Evolutionary conservation across 768 basidiomycete species (phyloP).

Genomic region (Mycena vitilis): DNA sequence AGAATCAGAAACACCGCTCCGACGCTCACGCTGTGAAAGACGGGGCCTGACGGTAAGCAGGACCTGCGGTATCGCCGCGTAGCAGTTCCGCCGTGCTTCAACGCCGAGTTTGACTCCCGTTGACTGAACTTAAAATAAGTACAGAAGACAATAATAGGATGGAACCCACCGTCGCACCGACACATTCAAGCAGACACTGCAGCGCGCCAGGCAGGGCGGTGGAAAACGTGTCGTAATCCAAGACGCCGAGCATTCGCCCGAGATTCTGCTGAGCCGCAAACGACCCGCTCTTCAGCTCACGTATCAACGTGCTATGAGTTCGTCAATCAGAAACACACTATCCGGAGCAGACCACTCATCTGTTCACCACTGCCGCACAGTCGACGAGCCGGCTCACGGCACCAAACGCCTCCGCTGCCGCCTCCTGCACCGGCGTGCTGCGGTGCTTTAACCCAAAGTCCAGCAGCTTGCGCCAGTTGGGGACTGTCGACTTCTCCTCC

Average conservation of each 20-base stretch:
- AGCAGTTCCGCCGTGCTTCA: constrained; percentile 55
- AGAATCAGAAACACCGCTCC: neutral
- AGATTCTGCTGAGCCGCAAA: constrained; percentile 78
- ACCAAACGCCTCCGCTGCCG: constrained; percentile 77
- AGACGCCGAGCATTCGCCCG: constrained; percentile 72
- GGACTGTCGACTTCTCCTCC: constrained; percentile 54
- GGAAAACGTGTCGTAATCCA: constrained; percentile 71
- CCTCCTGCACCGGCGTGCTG: constrained; percentile 73
- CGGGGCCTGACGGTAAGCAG: constrained; percentile 56
- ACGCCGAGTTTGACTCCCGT: constrained; percentile 44
- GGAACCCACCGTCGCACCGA: constrained; percentile 61
- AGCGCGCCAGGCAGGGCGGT: constrained; percentile 67
- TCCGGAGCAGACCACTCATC: constrained; percentile 65
- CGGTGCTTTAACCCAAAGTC: constrained; percentile 81
- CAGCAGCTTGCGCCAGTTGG: constrained; percentile 76
- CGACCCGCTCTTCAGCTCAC: constrained; percentile 65
- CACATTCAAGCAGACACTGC: constrained; percentile 68
- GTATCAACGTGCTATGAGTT: constrained; percentile 63
- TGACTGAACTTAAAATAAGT: constrained; percentile 36
- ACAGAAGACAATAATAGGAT: constrained; percentile 32
- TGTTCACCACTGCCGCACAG: constrained; percentile 70
- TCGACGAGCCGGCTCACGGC: constrained; percentile 77
- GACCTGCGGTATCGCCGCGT: constrained; percentile 61
- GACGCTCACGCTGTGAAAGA: constrained; percentile 57
- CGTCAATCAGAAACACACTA: constrained; percentile 27